phyloP scores from a whole-genome alignment of 2,329 filamentous ascomycete species.

The Phyllosticta citrichinensis region DNA sequence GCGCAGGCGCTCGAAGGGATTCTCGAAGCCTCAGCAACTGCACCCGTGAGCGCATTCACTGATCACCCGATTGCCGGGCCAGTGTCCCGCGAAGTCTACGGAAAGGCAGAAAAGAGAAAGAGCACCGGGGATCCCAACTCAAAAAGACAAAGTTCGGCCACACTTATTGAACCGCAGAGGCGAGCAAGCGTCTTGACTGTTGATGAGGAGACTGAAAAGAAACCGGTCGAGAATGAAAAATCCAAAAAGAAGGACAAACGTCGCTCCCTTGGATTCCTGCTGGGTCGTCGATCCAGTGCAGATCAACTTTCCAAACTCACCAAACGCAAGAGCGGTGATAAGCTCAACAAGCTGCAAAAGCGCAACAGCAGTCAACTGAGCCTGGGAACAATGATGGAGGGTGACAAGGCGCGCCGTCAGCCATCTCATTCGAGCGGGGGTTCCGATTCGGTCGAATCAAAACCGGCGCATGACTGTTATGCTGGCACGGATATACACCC shows the following conservation, averaged over 20 bases:
- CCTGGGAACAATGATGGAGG: background rate
- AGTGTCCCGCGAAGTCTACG: slow-evolving; percentile 66
- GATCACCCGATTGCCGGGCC: slow-evolving; percentile 76
- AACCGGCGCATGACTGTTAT: slow-evolving; percentile 10
- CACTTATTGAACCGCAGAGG: background rate
- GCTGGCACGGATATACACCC: slow-evolving; percentile 1
- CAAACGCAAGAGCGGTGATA: slow-evolving; percentile 28
- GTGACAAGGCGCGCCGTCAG: background rate
- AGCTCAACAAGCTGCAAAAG: slow-evolving; percentile 32
- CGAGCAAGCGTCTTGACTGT: slow-evolving; percentile 11
- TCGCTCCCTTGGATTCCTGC: slow-evolving; percentile 27
- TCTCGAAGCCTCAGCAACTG: slow-evolving; percentile 75
- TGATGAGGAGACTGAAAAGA: slow-evolving; percentile 11
- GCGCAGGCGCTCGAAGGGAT: slow-evolving; percentile 85
- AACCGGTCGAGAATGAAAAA: slow-evolving; percentile 21
- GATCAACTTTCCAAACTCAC: slow-evolving; percentile 29
- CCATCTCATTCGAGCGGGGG: background rate
- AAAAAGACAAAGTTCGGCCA: slow-evolving; percentile 6
- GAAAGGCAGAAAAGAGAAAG: slow-evolving; percentile 35
- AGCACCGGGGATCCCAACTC: slow-evolving; percentile 18
- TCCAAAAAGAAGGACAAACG: slow-evolving; percentile 23
- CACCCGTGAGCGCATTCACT: slow-evolving; percentile 84
- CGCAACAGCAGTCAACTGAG: slow-evolving; percentile 25
- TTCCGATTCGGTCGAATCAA: slow-evolving; percentile 12
- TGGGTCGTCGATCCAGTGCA: slow-evolving; percentile 26